Base-by-base conservation (phyloP, 164 flowering plant species). In the Malania oleifera region DNA sequence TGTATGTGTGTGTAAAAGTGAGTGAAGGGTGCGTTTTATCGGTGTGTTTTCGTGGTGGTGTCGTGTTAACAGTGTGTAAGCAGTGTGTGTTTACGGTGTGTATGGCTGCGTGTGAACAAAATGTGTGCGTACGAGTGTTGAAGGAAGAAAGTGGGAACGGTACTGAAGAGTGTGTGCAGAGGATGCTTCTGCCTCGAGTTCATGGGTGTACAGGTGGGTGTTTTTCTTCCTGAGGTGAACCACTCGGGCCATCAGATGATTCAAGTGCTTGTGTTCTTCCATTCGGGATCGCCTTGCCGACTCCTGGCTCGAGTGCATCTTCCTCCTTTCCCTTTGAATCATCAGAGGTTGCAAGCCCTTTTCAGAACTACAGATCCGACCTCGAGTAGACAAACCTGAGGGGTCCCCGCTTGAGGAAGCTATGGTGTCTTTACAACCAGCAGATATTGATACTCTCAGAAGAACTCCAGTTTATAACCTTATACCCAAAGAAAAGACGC, bases 221-320 rank as follows among this genome's bases (percentile, higher is more conserved):
- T 89, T 91, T 18, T 82, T 87, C 34, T 70, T 72, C 72, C 69
- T 73, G n/a, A 91, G 77, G 6, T 65, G 74, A 37, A 37, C 50
- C 59, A 79, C 77, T 54, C 82, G 85, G 26, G 67, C 71, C 81
- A 58, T 72, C 63, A 91, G 72, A 51, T 86, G 90, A 57, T 89
- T 90, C 75, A 89, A 38, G 43, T 83, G 95, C 78, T 85, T 80
- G 77, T 89, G 92, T 57, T 91, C 89, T 43, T 87, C 59, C 85
- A 80, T 73, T 73, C 98, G 66, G 15, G 96, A 89, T 25, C 98
- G 64, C 64, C 90, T 68, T n/a, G 98, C 98, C 7, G 98, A 88
- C 66, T 89, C 96, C 0, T 96, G 84, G 68, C 89, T 91, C 22
- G 98, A 91, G 43, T 66, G 64, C 98, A 82, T 91, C 67, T 96